Conservation (phyloP, 345 rosid species). For the Salix arbutifolia region DNA sequence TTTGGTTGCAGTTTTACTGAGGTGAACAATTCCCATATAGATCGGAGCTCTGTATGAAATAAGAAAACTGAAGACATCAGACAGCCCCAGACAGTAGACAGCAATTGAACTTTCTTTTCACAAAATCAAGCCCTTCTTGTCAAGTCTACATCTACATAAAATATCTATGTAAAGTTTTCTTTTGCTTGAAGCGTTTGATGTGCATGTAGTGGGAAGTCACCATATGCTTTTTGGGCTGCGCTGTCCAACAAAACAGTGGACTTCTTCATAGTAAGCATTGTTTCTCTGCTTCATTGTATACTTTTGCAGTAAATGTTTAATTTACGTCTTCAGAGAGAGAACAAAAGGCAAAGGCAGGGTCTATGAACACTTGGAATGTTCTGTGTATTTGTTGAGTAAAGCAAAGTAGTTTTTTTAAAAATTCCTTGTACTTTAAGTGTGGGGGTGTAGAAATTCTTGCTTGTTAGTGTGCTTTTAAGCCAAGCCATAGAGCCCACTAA, state of each 20-base stretch:
- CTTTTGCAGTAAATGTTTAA: conserved; percentile 4
- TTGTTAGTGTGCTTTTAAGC: conserved; percentile 84
- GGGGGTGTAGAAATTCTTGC: conserved; percentile 55
- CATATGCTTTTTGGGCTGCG: conserved; percentile 28
- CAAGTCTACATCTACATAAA: conserved; percentile 25
- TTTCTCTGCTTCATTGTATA: conserved; percentile 5
- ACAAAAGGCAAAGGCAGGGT: conserved; percentile 11
- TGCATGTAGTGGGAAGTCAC: conserved; percentile 23
- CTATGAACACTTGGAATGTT: conserved; percentile 39
- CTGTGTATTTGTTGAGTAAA: conserved; percentile 65
- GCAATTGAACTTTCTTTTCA: conserved; percentile 26
- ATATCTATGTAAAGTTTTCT: conserved; percentile 21
- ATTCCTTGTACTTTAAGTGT: conserved; percentile 90
- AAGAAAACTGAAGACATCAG: conserved; percentile 1
- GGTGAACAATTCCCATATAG: conserved; percentile 20
- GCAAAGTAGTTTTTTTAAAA: conserved; percentile 52
- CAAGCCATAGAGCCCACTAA: conserved; percentile 55
- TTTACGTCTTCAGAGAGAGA: conserved; percentile 15
- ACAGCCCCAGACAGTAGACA: neutral
- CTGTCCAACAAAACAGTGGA: conserved; percentile 35
- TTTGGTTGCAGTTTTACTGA: conserved; percentile 58
- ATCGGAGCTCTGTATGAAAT: conserved; percentile 6
- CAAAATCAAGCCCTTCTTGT: conserved; percentile 26
- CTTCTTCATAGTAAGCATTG: conserved; percentile 9
- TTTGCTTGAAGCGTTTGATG: conserved; percentile 41